A percentile compares a stretch with the other conserved stretches of the same genome.
Conservation (phyloP, 2,329 filamentous ascomycete genomes). For the Fusarium austroafricanum region DNA sequence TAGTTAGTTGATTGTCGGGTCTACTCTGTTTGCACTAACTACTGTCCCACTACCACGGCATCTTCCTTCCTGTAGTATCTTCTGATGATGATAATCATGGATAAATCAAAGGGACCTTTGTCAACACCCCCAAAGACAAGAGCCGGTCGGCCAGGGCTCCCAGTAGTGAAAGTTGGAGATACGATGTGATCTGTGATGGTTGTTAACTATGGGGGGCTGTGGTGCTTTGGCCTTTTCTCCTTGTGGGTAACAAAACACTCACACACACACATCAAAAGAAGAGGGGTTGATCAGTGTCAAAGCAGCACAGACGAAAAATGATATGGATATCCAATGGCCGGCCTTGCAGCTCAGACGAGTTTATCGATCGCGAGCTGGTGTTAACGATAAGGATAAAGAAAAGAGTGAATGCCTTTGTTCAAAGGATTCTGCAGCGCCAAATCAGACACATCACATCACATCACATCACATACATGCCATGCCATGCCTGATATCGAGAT, state of each 20-base stretch:
- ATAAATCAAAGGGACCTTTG: constrained; percentile 12
- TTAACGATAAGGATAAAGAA: not conserved
- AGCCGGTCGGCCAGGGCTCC: constrained; percentile 9
- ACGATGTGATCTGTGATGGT: constrained; percentile 7
- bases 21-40: not conserved
- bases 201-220: constrained; percentile 12
- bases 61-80: constrained; percentile 23
- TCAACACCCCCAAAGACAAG: constrained; percentile 15
- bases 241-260: constrained; percentile 11
- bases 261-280: not conserved
- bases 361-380: not conserved
- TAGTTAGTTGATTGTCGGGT: too few relatives aligned
- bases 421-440: constrained; percentile 4
- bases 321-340: not conserved
- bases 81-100: constrained; percentile 23
- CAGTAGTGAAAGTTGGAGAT: too few relatives aligned
- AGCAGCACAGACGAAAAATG: constrained; percentile 4
- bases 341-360: not conserved
- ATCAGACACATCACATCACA: constrained; percentile 24
- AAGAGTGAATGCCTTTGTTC: constrained; percentile 7
- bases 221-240: constrained; percentile 28
- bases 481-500: constrained; percentile 12
- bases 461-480: constrained; percentile 21
- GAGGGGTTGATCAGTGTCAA: constrained; percentile 2
- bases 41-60: constrained; percentile 6